phyloP scores from a whole-genome alignment of 2,329 filamentous ascomycete species.

The Bipolaris zeicola region DNA sequence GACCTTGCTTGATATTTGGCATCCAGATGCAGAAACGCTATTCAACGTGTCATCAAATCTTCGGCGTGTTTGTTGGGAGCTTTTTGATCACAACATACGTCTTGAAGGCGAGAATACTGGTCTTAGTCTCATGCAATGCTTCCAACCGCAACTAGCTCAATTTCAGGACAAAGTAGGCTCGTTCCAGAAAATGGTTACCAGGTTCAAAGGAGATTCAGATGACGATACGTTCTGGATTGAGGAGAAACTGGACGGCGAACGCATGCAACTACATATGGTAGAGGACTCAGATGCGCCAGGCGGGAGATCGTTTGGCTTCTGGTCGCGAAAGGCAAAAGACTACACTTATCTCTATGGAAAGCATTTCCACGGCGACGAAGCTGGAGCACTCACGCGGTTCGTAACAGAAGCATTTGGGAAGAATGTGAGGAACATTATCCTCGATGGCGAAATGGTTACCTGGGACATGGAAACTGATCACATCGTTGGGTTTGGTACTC shows the following conservation, averaged over 20 bases:
- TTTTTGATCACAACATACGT: slow-evolving; percentile 73
- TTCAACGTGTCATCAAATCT: slow-evolving; percentile 93
- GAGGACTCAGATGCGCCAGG: slow-evolving; percentile 71
- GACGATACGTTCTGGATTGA: slow-evolving; percentile 92
- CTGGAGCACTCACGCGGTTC: slow-evolving; percentile 79
- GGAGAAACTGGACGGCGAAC: slow-evolving; percentile 94
- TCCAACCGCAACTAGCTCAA: slow-evolving; percentile 92
- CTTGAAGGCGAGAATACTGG: slow-evolving; percentile 77
- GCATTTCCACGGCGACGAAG: slow-evolving; percentile 70
- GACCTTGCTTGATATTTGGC: slow-evolving; percentile 75
- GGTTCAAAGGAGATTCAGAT: slow-evolving; percentile 68
- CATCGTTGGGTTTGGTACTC: slow-evolving; percentile 85
- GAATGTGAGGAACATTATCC: slow-evolving; percentile 81
- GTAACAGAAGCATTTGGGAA: slow-evolving; percentile 76
- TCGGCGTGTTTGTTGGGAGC: slow-evolving; percentile 90
- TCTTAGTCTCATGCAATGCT: slow-evolving; percentile 87
- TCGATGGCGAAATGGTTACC: slow-evolving; percentile 98
- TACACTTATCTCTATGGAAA: slow-evolving; percentile 94
- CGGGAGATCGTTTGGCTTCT: slow-evolving; percentile 79
- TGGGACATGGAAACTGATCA: slow-evolving; percentile 89
- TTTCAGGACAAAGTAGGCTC: slow-evolving; percentile 76
- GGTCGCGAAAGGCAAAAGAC: slow-evolving; percentile 94
- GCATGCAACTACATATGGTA: slow-evolving; percentile 94
- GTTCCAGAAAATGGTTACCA: slow-evolving; percentile 78
- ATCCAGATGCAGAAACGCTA: slow-evolving; percentile 58